Conservation (phyloP, 768 basidiomycete species). For the Lentinus brumalis region DNA sequence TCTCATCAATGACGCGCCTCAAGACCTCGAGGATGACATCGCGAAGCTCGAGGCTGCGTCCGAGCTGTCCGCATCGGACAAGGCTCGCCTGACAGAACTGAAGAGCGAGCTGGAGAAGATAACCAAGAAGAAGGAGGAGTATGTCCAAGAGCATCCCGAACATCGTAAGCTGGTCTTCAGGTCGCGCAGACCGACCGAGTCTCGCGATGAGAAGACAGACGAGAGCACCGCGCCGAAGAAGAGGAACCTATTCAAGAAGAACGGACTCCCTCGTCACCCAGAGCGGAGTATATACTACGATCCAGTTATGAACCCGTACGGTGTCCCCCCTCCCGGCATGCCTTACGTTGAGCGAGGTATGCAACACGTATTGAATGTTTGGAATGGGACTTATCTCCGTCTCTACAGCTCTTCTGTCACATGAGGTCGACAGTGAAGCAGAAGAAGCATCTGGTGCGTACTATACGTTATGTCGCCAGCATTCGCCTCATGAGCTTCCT, state of each 20-base stretch:
- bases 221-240: constrained; percentile 45
- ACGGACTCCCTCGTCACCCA: constrained; percentile 87
- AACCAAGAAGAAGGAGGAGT: constrained; percentile 87
- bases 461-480: neutral
- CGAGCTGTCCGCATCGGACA: constrained; percentile 51
- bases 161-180: constrained; percentile 83
- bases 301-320: constrained; percentile 89
- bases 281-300: constrained; percentile 93
- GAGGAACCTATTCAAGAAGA: constrained; percentile 76
- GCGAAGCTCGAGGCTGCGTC: constrained; percentile 56
- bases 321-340: constrained; percentile 95
- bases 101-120: constrained; percentile 80
- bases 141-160: constrained; percentile 91
- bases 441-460: constrained; percentile 46
- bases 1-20: neutral
- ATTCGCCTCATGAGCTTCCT: neutral
- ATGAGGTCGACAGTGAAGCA: constrained; percentile 65
- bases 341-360: constrained; percentile 88
- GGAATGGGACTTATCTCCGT: neutral
- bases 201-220: constrained; percentile 44
- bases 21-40: constrained; percentile 85
- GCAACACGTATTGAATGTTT: constrained; percentile 25
- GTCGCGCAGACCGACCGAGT: constrained; percentile 45
- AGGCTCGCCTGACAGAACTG: constrained; percentile 67
- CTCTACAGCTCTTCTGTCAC: constrained; percentile 55